phyloP scores from a whole-genome alignment of 1,284 basidiomycete genomes.

The Leccinum subrobustum region DNA sequence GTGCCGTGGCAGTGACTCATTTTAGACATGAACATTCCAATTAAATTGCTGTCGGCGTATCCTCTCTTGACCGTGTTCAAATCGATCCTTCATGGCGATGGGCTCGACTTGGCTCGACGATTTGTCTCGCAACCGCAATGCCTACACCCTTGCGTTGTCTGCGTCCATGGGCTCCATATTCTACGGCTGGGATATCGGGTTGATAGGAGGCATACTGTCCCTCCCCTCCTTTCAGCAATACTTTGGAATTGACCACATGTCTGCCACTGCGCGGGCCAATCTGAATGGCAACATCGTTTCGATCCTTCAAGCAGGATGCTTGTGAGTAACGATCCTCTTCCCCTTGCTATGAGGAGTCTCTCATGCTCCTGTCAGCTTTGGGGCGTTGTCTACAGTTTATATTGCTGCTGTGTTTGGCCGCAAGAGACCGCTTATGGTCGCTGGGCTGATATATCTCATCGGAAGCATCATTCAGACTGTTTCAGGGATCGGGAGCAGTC shows the following conservation, averaged over 20 bases:
- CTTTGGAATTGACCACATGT: slow-evolving; percentile 44
- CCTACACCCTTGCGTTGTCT: slow-evolving; percentile 44
- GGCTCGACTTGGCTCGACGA: slow-evolving; percentile 26
- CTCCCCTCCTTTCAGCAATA: slow-evolving; percentile 47
- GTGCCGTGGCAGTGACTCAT: neutral
- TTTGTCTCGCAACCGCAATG: slow-evolving; percentile 40
- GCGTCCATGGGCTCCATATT: slow-evolving; percentile 50
- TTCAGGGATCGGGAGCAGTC: too few species aligned
- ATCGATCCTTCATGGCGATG: slow-evolving; percentile 17
- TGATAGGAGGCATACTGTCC: slow-evolving; percentile 50
- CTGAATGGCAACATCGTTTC: slow-evolving; percentile 57
- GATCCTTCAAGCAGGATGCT: slow-evolving; percentile 55
- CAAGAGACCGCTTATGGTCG: too few species aligned
- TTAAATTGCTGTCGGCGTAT: neutral
- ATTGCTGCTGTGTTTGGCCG: too few species aligned
- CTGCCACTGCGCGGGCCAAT: slow-evolving; percentile 36
- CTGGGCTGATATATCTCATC: too few species aligned
- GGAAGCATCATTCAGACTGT: too few species aligned
- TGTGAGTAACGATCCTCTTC: slow-evolving; percentile 42
- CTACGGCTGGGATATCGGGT: slow-evolving; percentile 39
- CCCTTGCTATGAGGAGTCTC: neutral
- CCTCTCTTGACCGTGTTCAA: neutral
- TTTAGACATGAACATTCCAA: neutral
- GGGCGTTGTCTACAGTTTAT: too few species aligned
- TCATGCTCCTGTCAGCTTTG: too few species aligned